These are phyloP conservation scores for Aspergillus quadricinctus DNA, from an alignment of 2,329 filamentous ascomycete genomes.

Conservation along the genomic window DNA sequence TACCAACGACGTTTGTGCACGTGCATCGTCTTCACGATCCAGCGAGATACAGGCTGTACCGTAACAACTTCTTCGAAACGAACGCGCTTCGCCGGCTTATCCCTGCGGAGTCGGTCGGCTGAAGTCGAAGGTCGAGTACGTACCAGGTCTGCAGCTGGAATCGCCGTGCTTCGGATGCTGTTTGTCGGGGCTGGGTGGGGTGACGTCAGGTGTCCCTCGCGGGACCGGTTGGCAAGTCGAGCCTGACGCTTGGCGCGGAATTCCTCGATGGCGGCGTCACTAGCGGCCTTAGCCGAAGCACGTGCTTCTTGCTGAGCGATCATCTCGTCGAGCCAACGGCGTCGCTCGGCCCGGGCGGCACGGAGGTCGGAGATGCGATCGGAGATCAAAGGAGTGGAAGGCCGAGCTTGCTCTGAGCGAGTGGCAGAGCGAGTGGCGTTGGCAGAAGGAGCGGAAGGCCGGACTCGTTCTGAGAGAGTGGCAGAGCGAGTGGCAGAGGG, in stretches of 20 bases:
- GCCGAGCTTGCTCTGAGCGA: neutral
- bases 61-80: slow-evolving; percentile 20
- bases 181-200: neutral
- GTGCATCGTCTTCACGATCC: slow-evolving; percentile 23
- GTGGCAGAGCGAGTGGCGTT: neutral
- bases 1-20: slow-evolving; percentile 3
- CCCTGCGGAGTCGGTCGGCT: slow-evolving; percentile 10
- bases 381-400: neutral
- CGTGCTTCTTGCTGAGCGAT: neutral
- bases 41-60: slow-evolving; percentile 20
- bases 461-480: neutral
- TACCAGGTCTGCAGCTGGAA: slow-evolving; percentile 1
- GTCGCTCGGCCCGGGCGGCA: neutral
- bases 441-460: neutral
- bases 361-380: neutral
- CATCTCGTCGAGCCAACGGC: neutral
- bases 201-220: slow-evolving; percentile 6
- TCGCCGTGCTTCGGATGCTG: neutral
- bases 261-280: neutral
- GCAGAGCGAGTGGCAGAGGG: too few species aligned
- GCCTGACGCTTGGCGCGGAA: neutral
- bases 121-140: slow-evolving; percentile 10
- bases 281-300: neutral
- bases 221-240: slow-evolving; percentile 2
- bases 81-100: slow-evolving; percentile 17